Percentiles rank a stretch among this genome's conserved stretches.
Conservation (phyloP, 2,329 filamentous ascomycete genomes). For the Cladosporium oxysporum region DNA sequence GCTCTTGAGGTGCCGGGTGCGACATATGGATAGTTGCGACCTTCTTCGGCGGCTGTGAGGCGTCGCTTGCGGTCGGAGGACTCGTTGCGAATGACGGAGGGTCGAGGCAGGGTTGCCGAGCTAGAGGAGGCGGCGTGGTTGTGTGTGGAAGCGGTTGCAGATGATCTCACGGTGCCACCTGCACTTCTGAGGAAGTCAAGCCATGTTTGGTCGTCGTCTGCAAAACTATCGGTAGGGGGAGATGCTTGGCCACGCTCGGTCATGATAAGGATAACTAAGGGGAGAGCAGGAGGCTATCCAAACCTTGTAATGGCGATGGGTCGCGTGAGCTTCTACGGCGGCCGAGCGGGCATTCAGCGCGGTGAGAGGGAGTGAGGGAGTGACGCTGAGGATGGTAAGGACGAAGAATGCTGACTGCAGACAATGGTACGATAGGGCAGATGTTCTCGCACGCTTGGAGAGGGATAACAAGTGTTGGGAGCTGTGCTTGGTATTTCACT, state of each 20-base stretch:
- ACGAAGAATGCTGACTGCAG: background rate
- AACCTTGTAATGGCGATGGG: conserved; percentile 9
- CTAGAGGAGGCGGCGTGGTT: background rate
- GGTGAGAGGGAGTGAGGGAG: background rate
- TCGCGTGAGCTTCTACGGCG: conserved; percentile 18
- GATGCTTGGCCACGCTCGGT: conserved; percentile 7
- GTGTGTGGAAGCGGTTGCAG: background rate
- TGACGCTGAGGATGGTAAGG: background rate
- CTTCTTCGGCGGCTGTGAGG: conserved; percentile 30
- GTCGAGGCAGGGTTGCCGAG: conserved; percentile 9
- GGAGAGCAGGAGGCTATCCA: background rate
- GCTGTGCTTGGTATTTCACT: background rate
- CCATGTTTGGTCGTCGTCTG: conserved; percentile 26
- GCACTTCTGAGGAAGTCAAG: conserved; percentile 31
- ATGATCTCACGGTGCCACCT: conserved; percentile 25
- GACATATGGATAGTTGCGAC: conserved; percentile 28
- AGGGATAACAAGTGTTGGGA: background rate
- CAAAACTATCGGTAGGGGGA: background rate
- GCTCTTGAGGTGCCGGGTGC: conserved; percentile 15
- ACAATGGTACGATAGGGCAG: background rate
- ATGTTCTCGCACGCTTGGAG: background rate
- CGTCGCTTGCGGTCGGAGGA: conserved; percentile 32
- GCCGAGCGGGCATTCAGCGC: conserved; percentile 9
- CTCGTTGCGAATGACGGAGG: conserved; percentile 4
- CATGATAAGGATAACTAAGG: background rate